Base-by-base conservation (phyloP, 1,284 basidiomycete species). In the Heliocybe sulcata region DNA sequence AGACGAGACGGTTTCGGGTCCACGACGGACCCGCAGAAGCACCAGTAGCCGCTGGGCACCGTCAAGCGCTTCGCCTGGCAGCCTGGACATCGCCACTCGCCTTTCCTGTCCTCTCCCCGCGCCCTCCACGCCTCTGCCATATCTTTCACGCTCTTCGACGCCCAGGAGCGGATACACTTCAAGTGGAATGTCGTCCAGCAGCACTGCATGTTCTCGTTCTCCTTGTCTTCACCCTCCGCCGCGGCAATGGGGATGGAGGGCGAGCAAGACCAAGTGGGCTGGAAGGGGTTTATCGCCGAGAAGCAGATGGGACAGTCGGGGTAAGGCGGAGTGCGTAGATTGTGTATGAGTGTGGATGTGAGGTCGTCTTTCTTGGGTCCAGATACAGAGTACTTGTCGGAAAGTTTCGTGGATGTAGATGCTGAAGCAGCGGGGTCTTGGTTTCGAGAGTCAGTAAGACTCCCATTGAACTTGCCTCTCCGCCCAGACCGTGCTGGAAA, bases 161-260 rank as follows among this genome's bases (percentile, higher is more conserved):
- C 89, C 91, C 91, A 93, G 0, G 82, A 75, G 11, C 77, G 75
- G 60, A 93, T 85, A 61, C 91, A 94, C 63, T 85, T 88, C 35
- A 92, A 73, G 67, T 94, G 91, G 61, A 92, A 91, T 0, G 86
- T 82, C n/a, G 81, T 87, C 83, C 87, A 92, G 63, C 92, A 94
- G 62, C 83, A 90, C 56, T 85, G 82, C 20, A 73, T 69, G 45
- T 42, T 69, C 45, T 42, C 56, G 27, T 53, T 57, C 38, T 42
- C 38, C 12, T 31, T 31, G 52, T 42, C 55, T 58, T 31, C n/a
- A 16, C 33, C 33, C 16, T 74, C 71, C 48, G 68, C 67, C 1
- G 63, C 64, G 1, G 66, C 63, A 12, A 35, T 52, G 26, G 38
- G 76, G 20, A 74, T 74, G 0, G 77, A 74, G 1, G 86, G 85